Base-by-base conservation (phyloP, 2,329 filamentous ascomycete species). In the Penicillium sp. region DNA sequence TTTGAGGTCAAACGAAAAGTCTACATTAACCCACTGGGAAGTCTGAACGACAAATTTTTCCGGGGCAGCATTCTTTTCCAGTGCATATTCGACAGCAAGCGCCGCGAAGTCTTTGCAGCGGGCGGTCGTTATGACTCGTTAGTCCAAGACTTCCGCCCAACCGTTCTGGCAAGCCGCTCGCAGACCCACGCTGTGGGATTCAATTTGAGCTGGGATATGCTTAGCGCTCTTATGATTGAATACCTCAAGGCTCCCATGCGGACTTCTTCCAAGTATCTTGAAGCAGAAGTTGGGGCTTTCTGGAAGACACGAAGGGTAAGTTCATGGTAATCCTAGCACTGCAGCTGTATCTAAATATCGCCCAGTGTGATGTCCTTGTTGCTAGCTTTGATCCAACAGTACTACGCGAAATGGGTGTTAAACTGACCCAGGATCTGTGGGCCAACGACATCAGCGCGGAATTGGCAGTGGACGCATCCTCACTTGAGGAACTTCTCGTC, bases 81-180 rank as follows among this genome's bases (percentile, higher is more conserved):
- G 64, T 97, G 93, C 71, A 80, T 97, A 2, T 92, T 93, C 66
- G 94, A 98, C 74, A 96, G 92, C 74, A 86, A 90, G 64, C 89
- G 86, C 63, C 81, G 83, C 69, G 90, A 95, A 68, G 91, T 98
- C 0, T 92, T 98, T 71, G 95, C 94, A 6, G 95, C 93, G 35
- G 95, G 96, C 55, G 95, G 95, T 2, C 88, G 95, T 53, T 99
- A 99, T 74, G 96, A 99, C 74, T 88, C 88, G 52, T 81, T 99
- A 21, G 94, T 99, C 66, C 88, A 89, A 73, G 91, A 96, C 64
- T 91, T 96, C 71, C 86, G 89, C 8, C 91, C 91, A 5, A 90
- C 88, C 66, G 85, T 88, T 47, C 83, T 87, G 46, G 84, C 83
- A 26, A 85, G 85, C 60, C 82, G 85, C 48, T 83, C 86, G 59